A percentile compares a stretch with the other conserved stretches of the same genome.
Conservation (phyloP, 73 alveolate genomes). For the Tetrahymena malaccensis region DNA sequence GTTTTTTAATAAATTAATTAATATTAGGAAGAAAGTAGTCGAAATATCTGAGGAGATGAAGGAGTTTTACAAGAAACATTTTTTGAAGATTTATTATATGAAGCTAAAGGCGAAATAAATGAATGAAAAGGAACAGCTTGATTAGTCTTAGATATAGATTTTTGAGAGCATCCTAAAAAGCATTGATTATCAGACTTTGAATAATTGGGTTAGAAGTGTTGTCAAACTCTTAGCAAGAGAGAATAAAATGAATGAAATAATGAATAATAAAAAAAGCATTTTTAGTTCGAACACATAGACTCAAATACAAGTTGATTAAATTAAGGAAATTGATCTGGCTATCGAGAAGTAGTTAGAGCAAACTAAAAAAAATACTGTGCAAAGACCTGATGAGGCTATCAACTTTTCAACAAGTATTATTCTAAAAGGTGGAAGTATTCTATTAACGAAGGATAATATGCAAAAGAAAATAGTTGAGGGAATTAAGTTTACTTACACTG, state of each 20-base stretch:
- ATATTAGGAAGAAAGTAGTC: not conserved
- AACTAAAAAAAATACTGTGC: constrained; percentile 1
- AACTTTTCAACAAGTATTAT: not conserved
- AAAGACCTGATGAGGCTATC: constrained; percentile 7
- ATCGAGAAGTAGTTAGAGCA: not conserved
- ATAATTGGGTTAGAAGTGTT: not conserved
- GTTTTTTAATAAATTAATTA: no score
- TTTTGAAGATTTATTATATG: not conserved
- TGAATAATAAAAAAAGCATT: not conserved
- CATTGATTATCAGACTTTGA: not conserved
- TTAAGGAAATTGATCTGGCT: not conserved
- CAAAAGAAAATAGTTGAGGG: constrained; percentile 7
- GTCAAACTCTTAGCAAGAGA: not conserved
- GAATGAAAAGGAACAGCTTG: not conserved
- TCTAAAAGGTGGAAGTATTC: not conserved
- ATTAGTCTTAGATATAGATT: not conserved
- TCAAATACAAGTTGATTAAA: not conserved
- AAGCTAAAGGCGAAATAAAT: not conserved
- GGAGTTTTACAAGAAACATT: not conserved
- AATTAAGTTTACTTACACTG: not conserved
- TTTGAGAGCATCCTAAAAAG: not conserved
- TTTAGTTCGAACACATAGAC: not conserved
- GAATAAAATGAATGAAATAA: not conserved
- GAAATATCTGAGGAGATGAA: not conserved
- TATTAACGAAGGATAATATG: not conserved